A percentile compares a stretch with the other conserved stretches of the same genome.
Evolutionary conservation across 208 protist genomes (phyloP).

Genomic region (Vickermania ingenoplastis): DNA sequence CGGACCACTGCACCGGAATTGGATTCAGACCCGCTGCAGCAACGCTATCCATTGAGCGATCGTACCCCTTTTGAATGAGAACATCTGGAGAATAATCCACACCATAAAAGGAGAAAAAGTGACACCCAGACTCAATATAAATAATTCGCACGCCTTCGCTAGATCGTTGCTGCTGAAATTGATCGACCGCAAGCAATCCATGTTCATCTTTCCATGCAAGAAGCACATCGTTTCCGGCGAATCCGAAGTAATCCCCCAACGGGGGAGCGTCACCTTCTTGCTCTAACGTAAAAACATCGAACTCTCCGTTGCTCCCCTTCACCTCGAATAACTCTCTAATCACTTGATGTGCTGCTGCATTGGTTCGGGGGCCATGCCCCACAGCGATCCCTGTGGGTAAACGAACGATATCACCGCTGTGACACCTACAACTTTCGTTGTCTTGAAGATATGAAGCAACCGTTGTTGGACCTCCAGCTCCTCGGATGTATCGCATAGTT

Average conservation of each 20-base stretch:
- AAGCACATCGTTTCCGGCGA: constrained; percentile 80
- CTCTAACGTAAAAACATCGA: constrained; percentile 82
- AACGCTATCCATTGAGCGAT: constrained; percentile 83
- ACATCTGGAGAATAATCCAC: constrained; percentile 77
- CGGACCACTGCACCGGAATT: constrained; percentile 88
- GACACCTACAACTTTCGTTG: constrained; percentile 71
- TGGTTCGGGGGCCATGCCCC: constrained; percentile 82
- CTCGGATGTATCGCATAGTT: constrained; percentile 81
- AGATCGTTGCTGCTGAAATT: constrained; percentile 65
- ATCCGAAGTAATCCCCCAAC: constrained; percentile 89
- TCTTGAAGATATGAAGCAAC: constrained; percentile 67
- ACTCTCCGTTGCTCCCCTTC: constrained; percentile 17
- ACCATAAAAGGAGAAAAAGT: constrained; percentile 87
- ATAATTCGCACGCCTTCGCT: constrained; percentile 20
- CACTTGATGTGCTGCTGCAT: constrained; percentile 63
- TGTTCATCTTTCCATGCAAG: constrained; percentile 90
- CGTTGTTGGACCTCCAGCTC: constrained; percentile 66
- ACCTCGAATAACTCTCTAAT: constrained; percentile 74
- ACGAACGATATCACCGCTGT: constrained; percentile 84
- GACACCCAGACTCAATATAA: constrained; percentile 87
- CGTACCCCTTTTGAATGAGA: constrained; percentile 84
- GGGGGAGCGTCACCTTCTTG: constrained; percentile 86
- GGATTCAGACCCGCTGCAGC: constrained; percentile 80
- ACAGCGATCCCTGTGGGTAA: constrained; percentile 78
- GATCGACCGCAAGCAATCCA: constrained; percentile 83